phyloP scores from a whole-genome alignment of 1,284 basidiomycete species.

The Sutorius eximius region DNA sequence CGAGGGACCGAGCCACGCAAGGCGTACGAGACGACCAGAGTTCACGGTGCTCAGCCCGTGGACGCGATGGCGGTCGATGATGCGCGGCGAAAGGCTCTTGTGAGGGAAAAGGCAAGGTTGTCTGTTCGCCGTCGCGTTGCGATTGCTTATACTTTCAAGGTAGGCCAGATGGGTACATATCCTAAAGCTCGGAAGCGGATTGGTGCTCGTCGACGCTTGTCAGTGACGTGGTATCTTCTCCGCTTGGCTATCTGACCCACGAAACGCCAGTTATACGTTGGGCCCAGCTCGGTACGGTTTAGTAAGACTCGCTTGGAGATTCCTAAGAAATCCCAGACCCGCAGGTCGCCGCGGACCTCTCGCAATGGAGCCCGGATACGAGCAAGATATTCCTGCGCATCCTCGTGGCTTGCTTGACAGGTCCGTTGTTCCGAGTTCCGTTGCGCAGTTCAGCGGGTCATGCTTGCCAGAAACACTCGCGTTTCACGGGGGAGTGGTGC shows the following conservation, averaged over 20 bases:
- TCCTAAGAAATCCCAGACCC: constrained; percentile 37
- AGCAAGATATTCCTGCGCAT: constrained; percentile 54
- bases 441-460: neutral
- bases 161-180: constrained; percentile 61
- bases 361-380: constrained; percentile 51
- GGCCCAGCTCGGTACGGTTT: constrained; percentile 58
- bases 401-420: constrained; percentile 61
- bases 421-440: constrained; percentile 34
- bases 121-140: neutral
- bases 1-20: constrained; percentile 65
- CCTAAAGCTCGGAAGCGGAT: constrained; percentile 53
- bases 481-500: constrained; percentile 66
- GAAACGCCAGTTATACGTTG: constrained; percentile 64
- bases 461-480: constrained; percentile 59
- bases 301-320: neutral
- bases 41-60: neutral
- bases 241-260: constrained; percentile 9
- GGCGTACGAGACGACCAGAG: constrained; percentile 21
- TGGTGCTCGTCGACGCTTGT: constrained; percentile 72
- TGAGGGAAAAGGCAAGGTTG: constrained; percentile 34
- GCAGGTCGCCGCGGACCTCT: constrained; percentile 34
- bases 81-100: constrained; percentile 1
- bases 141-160: constrained; percentile 36
- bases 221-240: constrained; percentile 30
- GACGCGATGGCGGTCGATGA: neutral